Conservation (phyloP, 805 yeast species). For the Schwanniomyces vanrijiae region DNA sequence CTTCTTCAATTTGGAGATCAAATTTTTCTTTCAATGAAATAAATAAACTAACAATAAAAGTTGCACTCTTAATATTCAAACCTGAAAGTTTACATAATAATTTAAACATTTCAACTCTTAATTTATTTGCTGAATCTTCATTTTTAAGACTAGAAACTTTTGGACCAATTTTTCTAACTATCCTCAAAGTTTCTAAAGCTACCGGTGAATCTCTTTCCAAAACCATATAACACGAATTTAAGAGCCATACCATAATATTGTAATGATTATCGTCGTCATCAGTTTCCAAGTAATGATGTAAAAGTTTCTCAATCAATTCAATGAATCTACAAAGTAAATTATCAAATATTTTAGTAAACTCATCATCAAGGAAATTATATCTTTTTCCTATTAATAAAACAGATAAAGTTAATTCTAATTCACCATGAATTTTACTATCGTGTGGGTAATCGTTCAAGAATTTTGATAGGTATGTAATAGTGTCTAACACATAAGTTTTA, state of each 20-base stretch:
- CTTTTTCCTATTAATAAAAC: conserved; percentile 6
- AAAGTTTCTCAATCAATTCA: background rate
- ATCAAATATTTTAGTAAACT: background rate
- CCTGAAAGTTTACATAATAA: conserved; percentile 17
- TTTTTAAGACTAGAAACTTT: conserved; percentile 5
- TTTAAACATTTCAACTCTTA: conserved; percentile 25
- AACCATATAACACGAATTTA: conserved; percentile 22
- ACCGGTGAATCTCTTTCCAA: background rate
- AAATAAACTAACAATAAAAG: conserved; percentile 16
- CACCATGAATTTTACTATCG: conserved; percentile 1
- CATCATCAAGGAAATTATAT: background rate
- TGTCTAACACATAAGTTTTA: conserved; percentile 17
- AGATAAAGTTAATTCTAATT: conserved; percentile 10
- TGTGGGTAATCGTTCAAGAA: conserved; percentile 5
- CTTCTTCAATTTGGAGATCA: conserved; percentile 7
- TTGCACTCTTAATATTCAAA: conserved; percentile 8
- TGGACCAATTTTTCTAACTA: conserved; percentile 8
- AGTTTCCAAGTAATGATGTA: background rate
- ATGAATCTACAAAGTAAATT: conserved; percentile 1
- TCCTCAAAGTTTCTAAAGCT: conserved; percentile 1
- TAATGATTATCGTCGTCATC: background rate
- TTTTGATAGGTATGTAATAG: conserved; percentile 13
- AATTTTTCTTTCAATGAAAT: conserved; percentile 6
- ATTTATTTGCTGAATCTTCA: conserved; percentile 3
- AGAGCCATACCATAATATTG: conserved; percentile 23